Evolutionary conservation across 345 rosid species (phyloP), one percentile per base, ranked within the genome.

Genomic region (Leavenworthia alabamica): DNA sequence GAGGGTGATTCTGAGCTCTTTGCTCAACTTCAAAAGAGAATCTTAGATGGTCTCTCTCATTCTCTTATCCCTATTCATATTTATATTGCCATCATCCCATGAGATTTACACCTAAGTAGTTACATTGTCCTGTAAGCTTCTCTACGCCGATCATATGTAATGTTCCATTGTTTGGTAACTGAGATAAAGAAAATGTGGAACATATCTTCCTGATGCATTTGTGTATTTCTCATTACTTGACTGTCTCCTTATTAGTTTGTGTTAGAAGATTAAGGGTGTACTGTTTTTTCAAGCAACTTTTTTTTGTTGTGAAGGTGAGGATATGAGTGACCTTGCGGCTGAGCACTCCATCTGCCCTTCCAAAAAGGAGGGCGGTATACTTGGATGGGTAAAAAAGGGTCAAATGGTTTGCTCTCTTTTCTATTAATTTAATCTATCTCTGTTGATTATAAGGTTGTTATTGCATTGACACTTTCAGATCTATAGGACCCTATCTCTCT

Each of bases 331-430:
- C 56, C 96, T 91, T 60, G 96, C 96, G 0, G 83, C 72, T 22
- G 91, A 88, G 50, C 73, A 82, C 78, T 90, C 96, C 4, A 75
- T 83, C 29, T 90, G 97, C 71, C 97, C 89, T 43, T 88, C 97
- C 64, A 90, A 84, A 66, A 60, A 75, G 48, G 83, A 81, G n/a
- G 94, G 89, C 3, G 97, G 96, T 68, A 80, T 90, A 80, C 96
- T 90, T 72, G 96, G 97, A 32, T 88, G 97, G 96, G 88, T 90
- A 24, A 81, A 73, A 68, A 63, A 75, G 75, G 97, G 97, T 45
- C 94, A 88, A 79, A 82, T 90, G 97, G 96, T 90, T 77, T 9
- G 74, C 66, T 29, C 43, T 45, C 33, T 39, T 31, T 28, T 19
- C 10, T 12, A 36, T 15, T 43, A 10, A 36, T 15, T 26, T 50